Evolutionary conservation across 192 early-diverging fungal species (phyloP).

Genomic region (Coemansia erecta): DNA sequence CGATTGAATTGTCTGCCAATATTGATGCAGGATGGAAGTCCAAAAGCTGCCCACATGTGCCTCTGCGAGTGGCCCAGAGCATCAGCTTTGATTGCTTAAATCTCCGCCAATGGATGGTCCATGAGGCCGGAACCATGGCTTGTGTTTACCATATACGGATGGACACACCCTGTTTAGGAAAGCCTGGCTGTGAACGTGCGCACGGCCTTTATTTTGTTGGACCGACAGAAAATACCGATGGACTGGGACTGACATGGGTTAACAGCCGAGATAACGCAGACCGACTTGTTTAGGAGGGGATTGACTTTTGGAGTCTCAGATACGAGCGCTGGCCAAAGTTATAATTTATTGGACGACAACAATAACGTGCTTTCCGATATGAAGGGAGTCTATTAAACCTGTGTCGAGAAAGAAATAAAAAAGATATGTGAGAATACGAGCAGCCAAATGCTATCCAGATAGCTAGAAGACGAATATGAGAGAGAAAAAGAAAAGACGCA

Average conservation of each 20-base stretch:
- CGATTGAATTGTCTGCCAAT: neutral
- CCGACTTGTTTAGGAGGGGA: too few relatives aligned
- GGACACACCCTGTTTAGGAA: neutral
- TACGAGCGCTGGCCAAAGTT: too few relatives aligned
- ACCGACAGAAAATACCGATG: neutral
- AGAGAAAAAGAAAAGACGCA: constrained; percentile 4
- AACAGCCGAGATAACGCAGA: too few relatives aligned
- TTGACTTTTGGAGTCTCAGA: too few relatives aligned
- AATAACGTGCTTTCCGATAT: too few relatives aligned
- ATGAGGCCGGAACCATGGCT: neutral
- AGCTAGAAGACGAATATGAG: too few relatives aligned
- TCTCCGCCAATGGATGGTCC: constrained; percentile 10
- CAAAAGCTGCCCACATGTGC: constrained; percentile 7
- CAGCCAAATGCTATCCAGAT: too few relatives aligned
- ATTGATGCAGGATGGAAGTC: neutral
- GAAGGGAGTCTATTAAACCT: too few relatives aligned
- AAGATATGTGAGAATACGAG: too few relatives aligned
- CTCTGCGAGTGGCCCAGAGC: neutral
- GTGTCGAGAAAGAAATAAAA: too few relatives aligned
- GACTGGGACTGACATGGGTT: neutral
- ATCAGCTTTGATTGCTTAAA: neutral
- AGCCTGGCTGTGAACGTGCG: neutral
- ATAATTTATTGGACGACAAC: too few relatives aligned
- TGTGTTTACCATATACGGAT: neutral
- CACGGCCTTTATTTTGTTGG: too few relatives aligned